phyloP scores from a whole-genome alignment of 78 protist genomes.

The Planoprotostelium fungivorum region DNA sequence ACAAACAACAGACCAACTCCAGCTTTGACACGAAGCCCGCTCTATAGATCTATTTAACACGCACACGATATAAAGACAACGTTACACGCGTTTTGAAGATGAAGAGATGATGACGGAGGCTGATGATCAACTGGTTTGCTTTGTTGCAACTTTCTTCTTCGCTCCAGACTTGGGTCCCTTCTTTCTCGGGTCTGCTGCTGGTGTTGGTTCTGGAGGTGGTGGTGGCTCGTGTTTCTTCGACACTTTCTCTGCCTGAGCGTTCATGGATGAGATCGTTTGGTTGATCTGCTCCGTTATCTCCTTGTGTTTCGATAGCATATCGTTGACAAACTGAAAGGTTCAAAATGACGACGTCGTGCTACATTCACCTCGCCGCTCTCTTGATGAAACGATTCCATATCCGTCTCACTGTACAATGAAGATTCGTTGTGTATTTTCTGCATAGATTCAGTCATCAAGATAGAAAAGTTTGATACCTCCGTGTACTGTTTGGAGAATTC shows the following conservation, averaged over 20 bases:
- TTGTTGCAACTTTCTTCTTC: no score
- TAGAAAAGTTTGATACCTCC: neutral
- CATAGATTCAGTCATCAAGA: neutral
- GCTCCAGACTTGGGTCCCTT: neutral
- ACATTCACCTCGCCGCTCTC: neutral
- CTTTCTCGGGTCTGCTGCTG: neutral
- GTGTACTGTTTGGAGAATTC: neutral
- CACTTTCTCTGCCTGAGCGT: neutral
- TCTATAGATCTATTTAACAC: no score
- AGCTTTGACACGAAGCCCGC: no score
- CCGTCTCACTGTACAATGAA: neutral
- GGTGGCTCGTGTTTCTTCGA: neutral
- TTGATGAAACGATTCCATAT: neutral
- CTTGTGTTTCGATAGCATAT: neutral
- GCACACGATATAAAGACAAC: no score
- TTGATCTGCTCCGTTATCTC: neutral
- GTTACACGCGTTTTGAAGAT: no score
- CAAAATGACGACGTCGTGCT: no score
- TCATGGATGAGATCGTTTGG: neutral
- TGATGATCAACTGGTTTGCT: no score
- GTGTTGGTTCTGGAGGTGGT: neutral
- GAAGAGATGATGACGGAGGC: no score
- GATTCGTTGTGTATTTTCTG: neutral
- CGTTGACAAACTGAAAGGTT: no score
- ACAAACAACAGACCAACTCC: no score